A percentile compares a stretch with the other conserved stretches of the same genome.
phyloP scores from a whole-genome alignment of 2,329 filamentous ascomycete species.

The Cercospora berteroae region DNA sequence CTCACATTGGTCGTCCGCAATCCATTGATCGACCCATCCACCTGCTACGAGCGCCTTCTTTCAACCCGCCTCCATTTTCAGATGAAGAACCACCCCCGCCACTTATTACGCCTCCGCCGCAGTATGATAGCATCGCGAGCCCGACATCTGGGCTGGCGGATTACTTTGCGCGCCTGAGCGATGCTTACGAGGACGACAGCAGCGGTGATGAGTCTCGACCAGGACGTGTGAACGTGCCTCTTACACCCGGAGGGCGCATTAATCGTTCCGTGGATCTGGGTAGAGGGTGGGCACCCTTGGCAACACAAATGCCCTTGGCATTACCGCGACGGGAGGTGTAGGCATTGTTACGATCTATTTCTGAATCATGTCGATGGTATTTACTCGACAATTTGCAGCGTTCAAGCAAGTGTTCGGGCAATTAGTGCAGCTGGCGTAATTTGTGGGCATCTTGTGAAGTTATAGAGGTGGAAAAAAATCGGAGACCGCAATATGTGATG shows the following conservation, averaged over 20 bases:
- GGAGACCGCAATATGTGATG: background rate
- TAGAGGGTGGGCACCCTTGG: slow-evolving; percentile 46
- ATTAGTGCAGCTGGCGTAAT: background rate
- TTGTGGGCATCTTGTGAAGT: background rate
- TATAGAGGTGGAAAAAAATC: background rate
- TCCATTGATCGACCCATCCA: slow-evolving; percentile 70
- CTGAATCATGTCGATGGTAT: background rate
- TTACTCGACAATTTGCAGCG: slow-evolving; percentile 2
- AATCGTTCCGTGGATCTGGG: slow-evolving; percentile 63
- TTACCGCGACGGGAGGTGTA: slow-evolving; percentile 7
- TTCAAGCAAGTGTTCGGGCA: slow-evolving; percentile 4
- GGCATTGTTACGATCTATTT: background rate
- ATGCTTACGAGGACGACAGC: slow-evolving; percentile 54
- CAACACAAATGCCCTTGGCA: slow-evolving; percentile 9
- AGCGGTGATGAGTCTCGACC: slow-evolving; percentile 27
- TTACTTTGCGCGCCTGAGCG: slow-evolving; percentile 78
- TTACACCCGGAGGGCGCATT: slow-evolving; percentile 62
- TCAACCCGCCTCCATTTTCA: slow-evolving; percentile 83
- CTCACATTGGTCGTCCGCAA: slow-evolving; percentile 26
- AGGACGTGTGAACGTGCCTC: slow-evolving; percentile 55
- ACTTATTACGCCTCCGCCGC: slow-evolving; percentile 75
- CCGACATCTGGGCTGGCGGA: slow-evolving; percentile 71
- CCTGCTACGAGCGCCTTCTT: slow-evolving; percentile 76
- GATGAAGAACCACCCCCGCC: slow-evolving; percentile 74
- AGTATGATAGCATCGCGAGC: slow-evolving; percentile 77